Evolutionary conservation across 306 rosid genomes (phyloP), one percentile per base, ranked within the genome.

Genomic region (Carpinus viminea): DNA sequence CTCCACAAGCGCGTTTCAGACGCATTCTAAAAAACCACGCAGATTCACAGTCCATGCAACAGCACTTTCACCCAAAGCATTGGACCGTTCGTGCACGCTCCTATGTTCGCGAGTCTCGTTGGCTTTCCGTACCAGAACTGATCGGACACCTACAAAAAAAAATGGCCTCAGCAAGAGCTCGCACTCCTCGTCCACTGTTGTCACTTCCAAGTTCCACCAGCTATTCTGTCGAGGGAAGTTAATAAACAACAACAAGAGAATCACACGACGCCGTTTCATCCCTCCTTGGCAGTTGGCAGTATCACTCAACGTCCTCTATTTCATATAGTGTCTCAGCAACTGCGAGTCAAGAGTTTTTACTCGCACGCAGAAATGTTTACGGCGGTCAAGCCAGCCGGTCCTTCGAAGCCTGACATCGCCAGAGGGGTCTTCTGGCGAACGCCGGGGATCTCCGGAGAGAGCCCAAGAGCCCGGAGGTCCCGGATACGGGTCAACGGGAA

Each of bases 321-420:
- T 21, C 13, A 1, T 21, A 3, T 21, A 10, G 15, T 11, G 21
- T 13, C 36, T 59, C 10, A 17, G 65, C 34, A 59, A 21, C 65
- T 9, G 16, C 24, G 36, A 24, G 31, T 24, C 36, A 24, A 24
- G 34, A 59, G 15, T 24, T 9, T 36, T 36, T 18, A 26, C 12
- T 2, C 26, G 18, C 1, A 38, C 16, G 3, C 51, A 9, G 48
- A 21, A 61, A 89, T 92, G 98, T 84, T 86, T 21, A 21, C 89
- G 3, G 81, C 89, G 3, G 81, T 83, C 69, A 86, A 80, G 26
- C 85, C 87, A 55, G 45, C 47, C 65, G 64, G 66, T 72, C 36
- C 83, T 62, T 72, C 75, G 8, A 47, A 79, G 76, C 77, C 88
- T 31, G 73, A 31, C 34, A 38, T 75, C 50, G 34, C 82, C 50